Evolutionary conservation across 495 filamentous ascomycete genomes (phyloP).

Genomic region (Penicillium pulvis): DNA sequence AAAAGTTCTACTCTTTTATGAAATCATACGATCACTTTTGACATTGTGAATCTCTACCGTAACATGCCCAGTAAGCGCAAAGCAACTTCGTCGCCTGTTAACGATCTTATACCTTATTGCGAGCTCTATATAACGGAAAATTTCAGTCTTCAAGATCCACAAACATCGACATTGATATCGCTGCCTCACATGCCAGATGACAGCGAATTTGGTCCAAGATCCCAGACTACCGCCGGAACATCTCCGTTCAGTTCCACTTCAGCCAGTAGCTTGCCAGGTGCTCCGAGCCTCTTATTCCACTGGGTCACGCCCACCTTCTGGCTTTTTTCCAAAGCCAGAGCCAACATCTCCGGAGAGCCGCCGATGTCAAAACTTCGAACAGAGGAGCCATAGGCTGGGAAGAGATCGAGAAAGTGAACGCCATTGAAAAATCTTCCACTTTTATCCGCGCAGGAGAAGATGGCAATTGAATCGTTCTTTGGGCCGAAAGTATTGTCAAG

Average conservation of each 20-base stretch:
- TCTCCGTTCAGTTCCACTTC: conserved; percentile 17
- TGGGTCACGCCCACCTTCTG: conserved; percentile 14
- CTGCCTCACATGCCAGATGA: no score
- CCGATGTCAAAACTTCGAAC: conserved; percentile 42
- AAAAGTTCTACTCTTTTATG: no score
- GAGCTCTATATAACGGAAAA: no score
- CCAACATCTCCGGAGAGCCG: conserved; percentile 29
- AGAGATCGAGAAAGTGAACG: conserved; percentile 33
- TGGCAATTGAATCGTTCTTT: conserved; percentile 46
- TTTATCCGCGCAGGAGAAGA: conserved; percentile 29
- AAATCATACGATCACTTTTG: neutral
- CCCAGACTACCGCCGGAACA: conserved; percentile 19
- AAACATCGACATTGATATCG: no score
- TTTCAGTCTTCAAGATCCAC: no score
- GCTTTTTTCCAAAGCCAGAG: conserved; percentile 29
- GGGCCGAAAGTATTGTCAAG: conserved; percentile 49
- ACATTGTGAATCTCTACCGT: neutral
- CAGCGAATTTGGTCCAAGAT: no score
- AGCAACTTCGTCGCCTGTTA: no score
- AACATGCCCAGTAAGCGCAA: no score
- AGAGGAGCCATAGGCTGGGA: conserved; percentile 40
- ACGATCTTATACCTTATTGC: no score
- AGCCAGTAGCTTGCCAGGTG: conserved; percentile 16
- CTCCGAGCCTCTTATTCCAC: conserved; percentile 16
- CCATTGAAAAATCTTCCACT: conserved; percentile 23